Conservation (phyloP, 1,284 basidiomycete species). For the Cerioporus squamosus region DNA sequence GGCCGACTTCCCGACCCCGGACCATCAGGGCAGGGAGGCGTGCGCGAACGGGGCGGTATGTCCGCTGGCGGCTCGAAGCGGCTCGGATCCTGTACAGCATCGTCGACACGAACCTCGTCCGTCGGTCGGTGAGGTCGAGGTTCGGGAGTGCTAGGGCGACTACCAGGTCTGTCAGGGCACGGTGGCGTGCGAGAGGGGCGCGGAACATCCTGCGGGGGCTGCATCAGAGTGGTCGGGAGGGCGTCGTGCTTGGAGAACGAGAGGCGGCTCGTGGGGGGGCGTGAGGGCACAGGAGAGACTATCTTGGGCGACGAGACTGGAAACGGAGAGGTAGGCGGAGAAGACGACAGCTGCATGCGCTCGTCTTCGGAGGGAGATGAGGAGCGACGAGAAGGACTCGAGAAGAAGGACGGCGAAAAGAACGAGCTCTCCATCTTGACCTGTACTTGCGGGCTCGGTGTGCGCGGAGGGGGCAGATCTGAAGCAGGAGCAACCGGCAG, state of each 20-base stretch:
- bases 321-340: not conserved
- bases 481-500: not conserved
- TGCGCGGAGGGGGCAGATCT: not conserved
- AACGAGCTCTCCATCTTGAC: conserved; percentile 1
- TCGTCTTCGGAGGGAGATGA: not conserved
- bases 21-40: conserved; percentile 3
- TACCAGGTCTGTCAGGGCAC: not conserved
- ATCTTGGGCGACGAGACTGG: not conserved
- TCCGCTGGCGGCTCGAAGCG: conserved; percentile 3
- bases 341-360: not conserved
- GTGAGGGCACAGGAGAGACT: not conserved
- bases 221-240: not conserved
- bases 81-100: not conserved
- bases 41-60: conserved; percentile 10
- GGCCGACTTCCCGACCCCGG: not conserved
- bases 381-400: not conserved
- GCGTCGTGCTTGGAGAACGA: not conserved
- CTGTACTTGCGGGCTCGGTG: not conserved
- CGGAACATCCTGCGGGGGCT: not conserved
- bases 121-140: not conserved
- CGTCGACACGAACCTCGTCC: too few relatives aligned
- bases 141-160: not conserved
- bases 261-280: not conserved
- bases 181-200: not conserved
- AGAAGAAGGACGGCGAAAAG: conserved; percentile 4